Evolutionary conservation across 768 basidiomycete genomes (phyloP).

Genomic region (Rhodotorula paludigena): DNA sequence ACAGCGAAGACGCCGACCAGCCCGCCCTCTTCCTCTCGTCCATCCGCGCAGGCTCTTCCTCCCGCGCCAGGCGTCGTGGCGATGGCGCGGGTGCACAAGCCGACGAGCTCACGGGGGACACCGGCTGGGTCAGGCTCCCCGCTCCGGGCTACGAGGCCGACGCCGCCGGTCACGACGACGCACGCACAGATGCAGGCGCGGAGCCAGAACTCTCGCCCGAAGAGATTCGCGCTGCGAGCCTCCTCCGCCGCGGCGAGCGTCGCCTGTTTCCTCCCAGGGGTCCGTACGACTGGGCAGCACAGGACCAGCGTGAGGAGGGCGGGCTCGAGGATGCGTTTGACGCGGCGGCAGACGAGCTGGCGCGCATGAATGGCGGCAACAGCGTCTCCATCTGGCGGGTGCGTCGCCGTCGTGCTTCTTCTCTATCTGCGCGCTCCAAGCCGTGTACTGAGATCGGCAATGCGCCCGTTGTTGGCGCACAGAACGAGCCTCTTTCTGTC

Average conservation of each 20-base stretch:
- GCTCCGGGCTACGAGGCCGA: not conserved
- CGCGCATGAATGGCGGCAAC: too few relatives aligned
- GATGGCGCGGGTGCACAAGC: too few relatives aligned
- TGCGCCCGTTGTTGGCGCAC: not conserved
- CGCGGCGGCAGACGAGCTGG: not conserved
- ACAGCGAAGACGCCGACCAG: not conserved
- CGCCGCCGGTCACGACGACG: not conserved
- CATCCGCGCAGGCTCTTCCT: not conserved
- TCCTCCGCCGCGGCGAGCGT: too few relatives aligned
- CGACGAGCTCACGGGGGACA: conserved; percentile 3
- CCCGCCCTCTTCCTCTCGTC: not conserved
- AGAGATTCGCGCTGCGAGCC: not conserved
- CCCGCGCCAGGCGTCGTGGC: too few relatives aligned
- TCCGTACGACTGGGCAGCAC: too few relatives aligned
- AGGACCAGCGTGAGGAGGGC: too few relatives aligned
- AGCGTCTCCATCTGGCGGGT: conserved; percentile 11
- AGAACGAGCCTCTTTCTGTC: conserved; percentile 4
- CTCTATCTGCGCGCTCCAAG: not conserved
- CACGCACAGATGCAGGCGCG: too few relatives aligned
- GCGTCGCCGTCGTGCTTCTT: not conserved
- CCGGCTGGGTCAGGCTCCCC: conserved; percentile 11
- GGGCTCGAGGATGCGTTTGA: not conserved
- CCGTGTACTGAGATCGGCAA: not conserved
- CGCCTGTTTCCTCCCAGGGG: not conserved
- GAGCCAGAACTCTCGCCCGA: conserved; percentile 1